Conservation (phyloP, 768 basidiomycete genomes). For the Termitomyces sp. region DNA sequence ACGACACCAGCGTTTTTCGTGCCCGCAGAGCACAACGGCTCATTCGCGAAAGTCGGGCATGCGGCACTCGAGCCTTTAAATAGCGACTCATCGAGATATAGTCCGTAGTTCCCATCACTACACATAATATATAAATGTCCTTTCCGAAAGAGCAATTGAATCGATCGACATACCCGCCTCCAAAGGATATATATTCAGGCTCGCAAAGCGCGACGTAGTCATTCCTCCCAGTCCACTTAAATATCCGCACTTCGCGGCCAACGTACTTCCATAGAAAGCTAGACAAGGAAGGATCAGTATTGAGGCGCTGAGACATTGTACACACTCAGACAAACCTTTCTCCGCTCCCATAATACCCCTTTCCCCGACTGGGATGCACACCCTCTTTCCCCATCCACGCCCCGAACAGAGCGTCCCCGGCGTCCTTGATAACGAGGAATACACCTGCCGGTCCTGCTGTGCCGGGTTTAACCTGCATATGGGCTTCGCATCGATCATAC, state of each 20-base stretch:
- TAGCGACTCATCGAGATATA: constrained; percentile 82
- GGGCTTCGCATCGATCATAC: constrained; percentile 58
- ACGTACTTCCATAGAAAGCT: constrained; percentile 78
- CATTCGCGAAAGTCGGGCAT: constrained; percentile 87
- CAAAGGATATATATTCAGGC: constrained; percentile 75
- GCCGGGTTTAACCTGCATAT: constrained; percentile 24
- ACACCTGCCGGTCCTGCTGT: constrained; percentile 32
- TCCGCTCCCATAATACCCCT: constrained; percentile 81
- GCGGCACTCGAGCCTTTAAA: constrained; percentile 78
- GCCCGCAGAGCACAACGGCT: constrained; percentile 62
- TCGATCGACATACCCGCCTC: constrained; percentile 70
- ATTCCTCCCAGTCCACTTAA: constrained; percentile 84
- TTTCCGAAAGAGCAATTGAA: background rate
- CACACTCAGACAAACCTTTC: constrained; percentile 60
- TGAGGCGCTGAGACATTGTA: background rate
- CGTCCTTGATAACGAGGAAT: constrained; percentile 64
- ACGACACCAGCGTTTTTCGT: constrained; percentile 42
- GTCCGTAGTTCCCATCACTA: constrained; percentile 83
- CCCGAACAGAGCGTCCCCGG: constrained; percentile 66
- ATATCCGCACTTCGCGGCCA: constrained; percentile 50
- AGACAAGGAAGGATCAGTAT: background rate
- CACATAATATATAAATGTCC: background rate
- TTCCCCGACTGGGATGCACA: constrained; percentile 49
- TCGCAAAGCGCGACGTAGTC: constrained; percentile 89
- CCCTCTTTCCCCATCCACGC: constrained; percentile 82